A percentile compares a stretch with the other conserved stretches of the same genome.
phyloP scores from a whole-genome alignment of 768 basidiomycete species.

The Tricholoma matsutake region DNA sequence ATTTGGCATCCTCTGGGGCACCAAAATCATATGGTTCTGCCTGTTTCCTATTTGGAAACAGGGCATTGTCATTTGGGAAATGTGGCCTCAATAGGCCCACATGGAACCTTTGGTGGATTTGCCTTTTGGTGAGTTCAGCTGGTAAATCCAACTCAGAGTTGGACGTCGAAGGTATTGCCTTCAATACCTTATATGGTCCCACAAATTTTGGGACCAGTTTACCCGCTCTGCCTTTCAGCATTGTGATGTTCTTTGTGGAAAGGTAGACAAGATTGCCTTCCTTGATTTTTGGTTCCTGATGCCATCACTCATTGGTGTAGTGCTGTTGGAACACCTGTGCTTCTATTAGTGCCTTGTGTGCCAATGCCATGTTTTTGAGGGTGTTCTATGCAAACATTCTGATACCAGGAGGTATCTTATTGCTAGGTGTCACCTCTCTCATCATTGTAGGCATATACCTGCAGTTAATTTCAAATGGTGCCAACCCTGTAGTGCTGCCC shows the following conservation, averaged over 20 bases:
- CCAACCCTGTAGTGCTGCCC: not conserved
- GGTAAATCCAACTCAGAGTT: not conserved
- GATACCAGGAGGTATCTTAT: not conserved
- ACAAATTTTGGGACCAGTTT: conserved; percentile 1
- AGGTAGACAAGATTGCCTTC: not conserved
- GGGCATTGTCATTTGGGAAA: not conserved
- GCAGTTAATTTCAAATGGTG: not conserved
- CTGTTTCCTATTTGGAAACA: not conserved
- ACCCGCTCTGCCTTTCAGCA: not conserved
- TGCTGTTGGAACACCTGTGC: not conserved
- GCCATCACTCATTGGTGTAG: not conserved
- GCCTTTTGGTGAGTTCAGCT: not conserved
- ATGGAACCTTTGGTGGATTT: not conserved
- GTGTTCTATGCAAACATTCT: not conserved
- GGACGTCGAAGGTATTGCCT: not conserved
- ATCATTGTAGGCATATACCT: conserved; percentile 25
- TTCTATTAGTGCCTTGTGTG: not conserved
- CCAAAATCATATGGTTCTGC: not conserved
- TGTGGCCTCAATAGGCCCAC: not conserved
- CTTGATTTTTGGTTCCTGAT: not conserved
- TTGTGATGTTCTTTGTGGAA: not conserved
- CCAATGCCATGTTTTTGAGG: not conserved
- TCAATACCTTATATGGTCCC: not conserved
- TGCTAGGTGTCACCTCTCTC: not conserved
- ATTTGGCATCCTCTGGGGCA: not conserved